Evolutionary conservation across 2,329 filamentous ascomycete genomes (phyloP), one percentile per base, ranked within the genome.

Genomic region (Verticillium longisporum): DNA sequence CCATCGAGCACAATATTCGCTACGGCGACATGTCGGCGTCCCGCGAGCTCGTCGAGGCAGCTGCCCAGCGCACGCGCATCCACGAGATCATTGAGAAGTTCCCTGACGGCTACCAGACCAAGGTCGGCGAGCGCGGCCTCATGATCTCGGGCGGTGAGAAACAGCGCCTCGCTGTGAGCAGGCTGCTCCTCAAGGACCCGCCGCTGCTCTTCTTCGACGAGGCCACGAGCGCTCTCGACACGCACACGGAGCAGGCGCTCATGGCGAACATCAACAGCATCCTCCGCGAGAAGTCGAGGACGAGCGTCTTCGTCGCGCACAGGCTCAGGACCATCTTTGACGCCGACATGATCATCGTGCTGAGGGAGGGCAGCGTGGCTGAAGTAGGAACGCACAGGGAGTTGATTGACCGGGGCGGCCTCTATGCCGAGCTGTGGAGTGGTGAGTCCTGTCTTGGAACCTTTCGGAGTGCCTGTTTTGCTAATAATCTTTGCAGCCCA

Each of bases 121-220:
- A 89, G 74, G 95, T 98, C 32, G 94, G 94, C 59, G 94, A 97
- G 78, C 85, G 94, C 56, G 93, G 93, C 1, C 88, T 97, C 85
- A 97, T 97, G 93, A 97, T 97, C 55, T 96, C 91, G 1, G 93
- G 91, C 2, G 93, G 93, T 36, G 94, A 97, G 77, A 97, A 97
- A 75, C 93, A 97, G 75, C 86, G 93, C 3, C 78, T 97, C 11
- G 94, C 94, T 0, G 86, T 97, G 31, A 91, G 90, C 32, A 82
- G 93, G 54, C 73, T 97, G 45, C 83, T 97, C 1, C 81, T 97
- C 61, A 97, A 97, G 73, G 91, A 97, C 66, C 92, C 93, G 3
- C 91, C 92, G 1, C 76, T 97, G 33, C 78, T 97, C 1, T 97
- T 97, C 82, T 97, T 97, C 68, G 93, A 97, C 67, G 93, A 97